Evolutionary conservation across 176 grass and related monocot genomes (phyloP).

Genomic region (Aegilops sharonensis): DNA sequence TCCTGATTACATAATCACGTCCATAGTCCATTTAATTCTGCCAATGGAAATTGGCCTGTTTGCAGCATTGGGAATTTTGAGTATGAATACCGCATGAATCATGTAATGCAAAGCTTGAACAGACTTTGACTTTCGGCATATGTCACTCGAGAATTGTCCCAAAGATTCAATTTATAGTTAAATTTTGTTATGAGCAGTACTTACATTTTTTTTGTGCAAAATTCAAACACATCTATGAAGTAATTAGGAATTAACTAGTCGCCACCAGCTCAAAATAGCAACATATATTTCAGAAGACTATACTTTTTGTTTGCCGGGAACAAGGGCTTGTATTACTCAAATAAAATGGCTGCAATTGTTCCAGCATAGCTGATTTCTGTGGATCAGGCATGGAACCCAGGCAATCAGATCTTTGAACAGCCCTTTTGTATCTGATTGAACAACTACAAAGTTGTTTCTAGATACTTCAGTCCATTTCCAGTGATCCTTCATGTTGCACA

Average conservation of each 20-base stretch:
- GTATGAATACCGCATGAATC: not conserved
- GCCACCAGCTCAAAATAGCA: conserved; percentile 3
- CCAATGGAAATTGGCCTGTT: not conserved
- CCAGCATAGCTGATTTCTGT: conserved; percentile 1
- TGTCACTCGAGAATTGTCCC: not conserved
- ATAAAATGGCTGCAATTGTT: not conserved
- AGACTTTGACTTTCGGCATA: not conserved
- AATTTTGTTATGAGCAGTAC: not conserved
- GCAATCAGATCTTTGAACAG: not conserved
- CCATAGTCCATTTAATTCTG: not conserved
- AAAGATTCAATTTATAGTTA: not conserved
- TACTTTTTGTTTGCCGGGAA: not conserved
- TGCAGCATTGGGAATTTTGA: not conserved
- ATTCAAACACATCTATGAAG: not conserved
- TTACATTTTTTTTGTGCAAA: not conserved
- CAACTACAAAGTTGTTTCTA: not conserved
- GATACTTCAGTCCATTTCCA: conserved; percentile 17
- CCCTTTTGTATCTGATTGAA: not conserved
- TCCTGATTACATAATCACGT: not conserved
- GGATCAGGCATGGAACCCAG: conserved; percentile 4
- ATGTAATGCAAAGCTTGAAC: not conserved
- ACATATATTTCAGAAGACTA: not conserved
- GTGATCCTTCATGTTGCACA: not conserved
- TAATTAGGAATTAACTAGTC: not conserved
- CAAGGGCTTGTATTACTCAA: not conserved